phyloP scores from a whole-genome alignment of 2,329 filamentous ascomycete genomes.

The Fusarium sp. region DNA sequence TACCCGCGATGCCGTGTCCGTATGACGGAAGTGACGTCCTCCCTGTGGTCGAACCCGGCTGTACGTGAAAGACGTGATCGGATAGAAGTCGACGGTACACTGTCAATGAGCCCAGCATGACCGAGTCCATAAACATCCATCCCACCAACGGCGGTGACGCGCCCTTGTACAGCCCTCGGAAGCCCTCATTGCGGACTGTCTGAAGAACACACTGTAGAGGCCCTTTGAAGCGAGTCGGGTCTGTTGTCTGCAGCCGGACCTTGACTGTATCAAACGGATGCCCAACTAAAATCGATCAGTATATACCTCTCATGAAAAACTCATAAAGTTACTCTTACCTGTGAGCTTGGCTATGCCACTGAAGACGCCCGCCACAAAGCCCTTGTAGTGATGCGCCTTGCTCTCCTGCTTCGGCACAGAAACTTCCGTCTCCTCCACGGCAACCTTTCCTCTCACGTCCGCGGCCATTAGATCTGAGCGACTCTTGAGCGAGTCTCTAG shows the following conservation, averaged over 20 bases:
- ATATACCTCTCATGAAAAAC: background rate
- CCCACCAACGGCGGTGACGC: constrained; percentile 91
- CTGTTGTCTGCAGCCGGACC: constrained; percentile 91
- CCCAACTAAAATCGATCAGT: constrained; percentile 58
- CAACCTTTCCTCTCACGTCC: constrained; percentile 28
- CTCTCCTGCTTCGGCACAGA: background rate
- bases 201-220: constrained; percentile 87
- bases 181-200: constrained; percentile 87
- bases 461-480: constrained; percentile 35
- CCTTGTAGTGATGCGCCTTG: constrained; percentile 76
- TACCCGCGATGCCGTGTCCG: constrained; percentile 89
- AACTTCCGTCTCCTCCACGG: background rate
- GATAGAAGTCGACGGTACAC: constrained; percentile 88
- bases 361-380: constrained; percentile 97
- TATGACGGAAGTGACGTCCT: constrained; percentile 72
- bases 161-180: constrained; percentile 91
- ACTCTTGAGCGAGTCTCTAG: constrained; percentile 1
- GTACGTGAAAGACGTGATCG: constrained; percentile 79
- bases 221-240: constrained; percentile 81
- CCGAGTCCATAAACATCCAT: constrained; percentile 97
- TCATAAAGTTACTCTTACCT: constrained; percentile 63
- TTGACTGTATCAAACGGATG: constrained; percentile 96
- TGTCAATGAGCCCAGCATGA: constrained; percentile 92
- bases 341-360: constrained; percentile 91
- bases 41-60: constrained; percentile 22